Percentiles rank a stretch among this genome's conserved stretches.
Conservation (phyloP, 345 rosid genomes). For the Syzygium jambos region DNA sequence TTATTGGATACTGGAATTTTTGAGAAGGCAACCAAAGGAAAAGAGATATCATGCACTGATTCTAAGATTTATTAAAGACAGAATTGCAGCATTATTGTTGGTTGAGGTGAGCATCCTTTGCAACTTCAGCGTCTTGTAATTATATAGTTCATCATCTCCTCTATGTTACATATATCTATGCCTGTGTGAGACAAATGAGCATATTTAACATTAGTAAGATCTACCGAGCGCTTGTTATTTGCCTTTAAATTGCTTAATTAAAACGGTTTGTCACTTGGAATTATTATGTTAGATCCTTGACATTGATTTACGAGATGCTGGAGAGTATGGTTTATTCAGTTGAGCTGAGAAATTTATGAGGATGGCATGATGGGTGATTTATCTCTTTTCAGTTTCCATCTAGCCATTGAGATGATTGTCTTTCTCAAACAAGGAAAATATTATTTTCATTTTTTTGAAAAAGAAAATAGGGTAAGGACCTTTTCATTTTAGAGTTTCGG, state of each 20-base stretch:
- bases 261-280: not conserved
- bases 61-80: constrained; percentile 80
- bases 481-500: not conserved
- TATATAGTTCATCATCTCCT: not conserved
- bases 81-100: constrained; percentile 58
- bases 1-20: constrained; percentile 80
- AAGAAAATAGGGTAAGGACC: not conserved
- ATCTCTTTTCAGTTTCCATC: not conserved
- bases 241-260: not conserved
- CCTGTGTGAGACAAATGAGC: not conserved
- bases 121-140: not conserved
- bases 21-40: constrained; percentile 73
- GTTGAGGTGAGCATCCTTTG: constrained; percentile 48
- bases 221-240: not conserved
- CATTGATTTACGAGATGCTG: not conserved
- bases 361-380: not conserved
- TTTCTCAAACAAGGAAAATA: not conserved
- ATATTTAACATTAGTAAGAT: not conserved
- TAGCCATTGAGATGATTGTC: not conserved
- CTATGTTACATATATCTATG: not conserved
- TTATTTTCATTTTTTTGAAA: not conserved
- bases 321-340: not conserved
- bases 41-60: constrained; percentile 60
- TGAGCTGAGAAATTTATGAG: not conserved
- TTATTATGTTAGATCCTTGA: not conserved